Base-by-base conservation (phyloP, 306 rosid genomes). In the Canavalia gladiata region DNA sequence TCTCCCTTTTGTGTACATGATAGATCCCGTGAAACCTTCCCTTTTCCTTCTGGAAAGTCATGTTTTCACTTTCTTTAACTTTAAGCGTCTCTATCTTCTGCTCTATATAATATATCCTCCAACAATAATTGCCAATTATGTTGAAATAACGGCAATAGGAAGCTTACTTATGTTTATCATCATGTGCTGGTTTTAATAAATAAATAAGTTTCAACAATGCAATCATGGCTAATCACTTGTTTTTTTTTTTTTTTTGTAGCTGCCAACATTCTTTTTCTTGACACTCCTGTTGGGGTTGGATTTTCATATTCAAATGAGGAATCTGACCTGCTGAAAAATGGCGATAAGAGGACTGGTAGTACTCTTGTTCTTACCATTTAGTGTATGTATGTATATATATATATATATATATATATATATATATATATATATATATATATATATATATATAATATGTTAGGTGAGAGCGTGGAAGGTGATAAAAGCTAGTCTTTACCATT, bases 241-340 rank as follows among this genome's bases (percentile, higher is more conserved):
- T 41, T 69, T 33, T 83, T 68, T 74, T 82, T 79, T 41, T 69
- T 33, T 83, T 68, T 74, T 82, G 82, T 83, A 95, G 97, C 87
- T 89, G 98, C 98, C 84, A 95, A 95, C 54, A 30, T 92, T 89
- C 81, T 95, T 64, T 95, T 91, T 82, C 7, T 95, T 8, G 98
- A 95, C 64, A 84, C 97, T 74, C 97, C 97, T 77, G 94, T 83
- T 84, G 98, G 98, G 81, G 98, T 95, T 80, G 98, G 98, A 56
- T 95, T 87, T 87, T 95, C 98, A 33, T 95, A 95, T 88, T 92
- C 97, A n/a, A 92, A 91, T 67, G 86, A 86, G 52, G 76, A 91
- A 57, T 87, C 95, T 28, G 97, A 94, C 74, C 9, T 92, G 64
- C 70, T 71, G 55, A 83, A 82, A 73, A 91, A 89, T 76, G 98